Evolutionary conservation across 2,329 filamentous ascomycete genomes (phyloP).

Genomic region (Microsporum ferrugineum): DNA sequence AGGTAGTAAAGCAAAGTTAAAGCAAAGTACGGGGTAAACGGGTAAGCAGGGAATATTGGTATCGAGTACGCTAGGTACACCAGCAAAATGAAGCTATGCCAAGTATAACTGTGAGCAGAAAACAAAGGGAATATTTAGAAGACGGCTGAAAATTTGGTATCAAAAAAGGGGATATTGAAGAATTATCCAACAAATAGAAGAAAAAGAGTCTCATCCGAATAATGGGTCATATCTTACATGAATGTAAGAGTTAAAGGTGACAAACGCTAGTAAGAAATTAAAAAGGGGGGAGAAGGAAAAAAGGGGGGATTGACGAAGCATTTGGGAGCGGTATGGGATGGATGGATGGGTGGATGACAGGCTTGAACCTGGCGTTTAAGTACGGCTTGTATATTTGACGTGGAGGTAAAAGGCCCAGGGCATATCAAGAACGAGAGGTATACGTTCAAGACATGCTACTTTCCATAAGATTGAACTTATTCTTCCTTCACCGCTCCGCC

Average conservation of each 20-base stretch:
- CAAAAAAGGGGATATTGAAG: neutral
- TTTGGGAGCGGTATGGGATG: neutral
- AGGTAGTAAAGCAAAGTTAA: neutral
- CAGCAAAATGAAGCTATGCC: neutral
- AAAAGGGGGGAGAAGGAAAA: constrained; percentile 14
- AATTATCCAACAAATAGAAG: constrained; percentile 4
- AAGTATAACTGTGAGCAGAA: neutral
- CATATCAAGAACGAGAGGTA: constrained; percentile 17
- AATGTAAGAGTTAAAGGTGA: constrained; percentile 10
- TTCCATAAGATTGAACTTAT: constrained; percentile 15
- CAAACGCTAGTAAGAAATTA: constrained; percentile 12
- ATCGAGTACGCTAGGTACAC: neutral
- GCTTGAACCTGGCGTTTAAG: neutral
- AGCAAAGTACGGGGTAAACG: neutral
- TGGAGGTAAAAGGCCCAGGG: neutral
- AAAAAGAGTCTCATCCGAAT: neutral
- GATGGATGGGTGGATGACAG: neutral
- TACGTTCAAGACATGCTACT: constrained; percentile 15
- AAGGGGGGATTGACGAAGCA: constrained; percentile 2
- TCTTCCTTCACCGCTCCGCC: constrained; percentile 26
- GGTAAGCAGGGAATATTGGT: neutral
- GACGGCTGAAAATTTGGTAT: neutral
- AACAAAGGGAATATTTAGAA: neutral
- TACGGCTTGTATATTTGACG: neutral
- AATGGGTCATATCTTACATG: constrained; percentile 4